These are phyloP conservation scores for Tilletia indica DNA, from an alignment of 1,284 basidiomycete genomes.

Conservation along the genomic window DNA sequence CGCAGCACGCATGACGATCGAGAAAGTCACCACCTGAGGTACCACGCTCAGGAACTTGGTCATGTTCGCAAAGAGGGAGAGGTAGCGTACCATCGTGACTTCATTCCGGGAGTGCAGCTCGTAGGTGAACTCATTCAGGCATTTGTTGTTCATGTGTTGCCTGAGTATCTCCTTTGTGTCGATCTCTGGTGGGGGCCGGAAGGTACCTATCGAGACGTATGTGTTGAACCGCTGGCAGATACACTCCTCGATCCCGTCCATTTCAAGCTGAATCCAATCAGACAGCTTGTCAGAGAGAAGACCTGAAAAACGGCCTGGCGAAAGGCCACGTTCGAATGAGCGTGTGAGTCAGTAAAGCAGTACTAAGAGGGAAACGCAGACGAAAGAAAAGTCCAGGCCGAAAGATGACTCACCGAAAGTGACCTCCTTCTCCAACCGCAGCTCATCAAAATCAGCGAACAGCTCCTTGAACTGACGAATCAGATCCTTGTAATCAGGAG, in stretches of 20 bases:
- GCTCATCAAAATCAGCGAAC: slow-evolving; percentile 2
- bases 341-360: no score
- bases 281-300: not conserved
- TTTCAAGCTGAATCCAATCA: not conserved
- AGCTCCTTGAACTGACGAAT: not conserved
- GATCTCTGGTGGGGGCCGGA: not conserved
- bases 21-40: not conserved
- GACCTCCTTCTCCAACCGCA: not conserved
- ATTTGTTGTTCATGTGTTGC: not conserved
- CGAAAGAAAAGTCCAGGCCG: not conserved
- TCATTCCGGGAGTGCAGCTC: not conserved
- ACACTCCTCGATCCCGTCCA: slow-evolving; percentile 1
- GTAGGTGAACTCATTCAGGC: not conserved
- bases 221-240: not conserved
- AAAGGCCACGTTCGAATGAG: not conserved
- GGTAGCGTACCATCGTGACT: not conserved
- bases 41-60: not conserved
- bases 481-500: not conserved
- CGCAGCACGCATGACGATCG: not conserved
- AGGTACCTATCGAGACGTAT: not conserved
- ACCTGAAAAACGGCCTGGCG: not conserved
- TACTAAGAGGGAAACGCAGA: not conserved
- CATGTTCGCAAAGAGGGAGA: slow-evolving; percentile 1
- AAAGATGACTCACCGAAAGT: not conserved
- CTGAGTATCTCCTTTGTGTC: not conserved